Conservation (phyloP, 108 stramenopile genomes). For the Skeletonema tropicum region DNA sequence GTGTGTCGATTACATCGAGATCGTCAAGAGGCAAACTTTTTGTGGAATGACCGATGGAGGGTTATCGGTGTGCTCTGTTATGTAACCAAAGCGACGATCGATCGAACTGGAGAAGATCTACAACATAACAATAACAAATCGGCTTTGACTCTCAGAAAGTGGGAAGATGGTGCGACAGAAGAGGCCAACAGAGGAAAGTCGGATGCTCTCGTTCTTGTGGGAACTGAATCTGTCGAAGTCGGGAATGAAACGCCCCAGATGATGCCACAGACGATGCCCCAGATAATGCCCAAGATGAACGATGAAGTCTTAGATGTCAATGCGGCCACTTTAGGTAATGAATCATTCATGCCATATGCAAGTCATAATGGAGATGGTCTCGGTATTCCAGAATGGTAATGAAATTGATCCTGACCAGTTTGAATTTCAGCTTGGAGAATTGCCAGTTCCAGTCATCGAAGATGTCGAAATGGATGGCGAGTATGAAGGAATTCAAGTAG, state of each 20-base stretch:
- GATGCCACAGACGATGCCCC: too few species aligned
- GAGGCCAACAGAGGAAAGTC: constrained; percentile 58
- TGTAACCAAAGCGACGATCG: constrained; percentile 63
- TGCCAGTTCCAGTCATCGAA: background rate
- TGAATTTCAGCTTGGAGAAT: constrained; percentile 4
- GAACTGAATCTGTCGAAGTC: constrained; percentile 37
- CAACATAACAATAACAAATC: background rate
- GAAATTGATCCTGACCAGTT: background rate
- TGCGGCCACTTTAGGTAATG: background rate
- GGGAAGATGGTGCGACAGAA: constrained; percentile 52
- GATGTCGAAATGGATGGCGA: background rate
- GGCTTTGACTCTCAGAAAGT: constrained; percentile 22
- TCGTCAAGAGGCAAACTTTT: constrained; percentile 16
- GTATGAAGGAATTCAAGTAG: background rate
- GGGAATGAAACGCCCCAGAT: background rate
- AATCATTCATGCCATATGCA: background rate
- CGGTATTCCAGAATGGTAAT: background rate
- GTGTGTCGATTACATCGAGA: constrained; percentile 64
- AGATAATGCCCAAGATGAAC: too few species aligned
- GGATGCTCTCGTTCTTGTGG: constrained; percentile 34
- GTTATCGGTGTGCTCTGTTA: constrained; percentile 61
- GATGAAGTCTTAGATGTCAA: constrained; percentile 11
- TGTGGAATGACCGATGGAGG: constrained; percentile 68
- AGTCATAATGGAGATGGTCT: background rate
- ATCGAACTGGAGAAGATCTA: constrained; percentile 41